A percentile compares a stretch with the other conserved stretches of the same genome.
Conservation (phyloP, 495 filamentous ascomycete species). For the Oidiodendron maius region DNA sequence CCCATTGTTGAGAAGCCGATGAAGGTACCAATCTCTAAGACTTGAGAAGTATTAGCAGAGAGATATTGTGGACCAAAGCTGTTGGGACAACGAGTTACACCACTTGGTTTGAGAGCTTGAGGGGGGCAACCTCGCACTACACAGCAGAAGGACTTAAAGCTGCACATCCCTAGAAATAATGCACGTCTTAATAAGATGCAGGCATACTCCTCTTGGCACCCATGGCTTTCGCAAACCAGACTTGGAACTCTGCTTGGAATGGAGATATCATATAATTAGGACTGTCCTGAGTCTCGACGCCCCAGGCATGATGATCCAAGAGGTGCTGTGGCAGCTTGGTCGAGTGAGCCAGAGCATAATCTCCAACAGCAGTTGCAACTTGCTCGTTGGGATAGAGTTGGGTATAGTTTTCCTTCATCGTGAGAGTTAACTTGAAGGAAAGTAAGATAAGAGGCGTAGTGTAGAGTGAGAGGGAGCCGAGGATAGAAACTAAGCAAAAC, state of each 20-base stretch:
- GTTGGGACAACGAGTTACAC: too few species aligned
- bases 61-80: too few species aligned
- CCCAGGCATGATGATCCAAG: slow-evolving; percentile 25
- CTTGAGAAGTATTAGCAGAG: slow-evolving; percentile 15
- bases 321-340: slow-evolving; percentile 23
- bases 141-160: too few species aligned
- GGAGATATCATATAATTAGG: slow-evolving; percentile 31
- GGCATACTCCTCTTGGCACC: slow-evolving; percentile 30
- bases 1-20: slow-evolving; percentile 31
- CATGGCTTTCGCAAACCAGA: slow-evolving; percentile 25
- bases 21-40: slow-evolving; percentile 33
- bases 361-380: slow-evolving; percentile 21
- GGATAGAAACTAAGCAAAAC: neutral
- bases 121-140: too few species aligned
- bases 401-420: slow-evolving; percentile 27
- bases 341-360: slow-evolving; percentile 26
- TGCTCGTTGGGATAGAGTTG: slow-evolving; percentile 27
- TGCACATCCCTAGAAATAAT: too few species aligned
- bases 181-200: too few species aligned
- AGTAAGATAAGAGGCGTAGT: neutral
- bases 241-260: slow-evolving; percentile 25
- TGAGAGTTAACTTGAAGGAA: neutral
- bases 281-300: slow-evolving; percentile 16
- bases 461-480: neutral
- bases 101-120: too few species aligned